A percentile compares a stretch with the other conserved stretches of the same genome.
Evolutionary conservation across 768 basidiomycete genomes (phyloP).

Genomic region (Pleurotus salmoneostramineus): DNA sequence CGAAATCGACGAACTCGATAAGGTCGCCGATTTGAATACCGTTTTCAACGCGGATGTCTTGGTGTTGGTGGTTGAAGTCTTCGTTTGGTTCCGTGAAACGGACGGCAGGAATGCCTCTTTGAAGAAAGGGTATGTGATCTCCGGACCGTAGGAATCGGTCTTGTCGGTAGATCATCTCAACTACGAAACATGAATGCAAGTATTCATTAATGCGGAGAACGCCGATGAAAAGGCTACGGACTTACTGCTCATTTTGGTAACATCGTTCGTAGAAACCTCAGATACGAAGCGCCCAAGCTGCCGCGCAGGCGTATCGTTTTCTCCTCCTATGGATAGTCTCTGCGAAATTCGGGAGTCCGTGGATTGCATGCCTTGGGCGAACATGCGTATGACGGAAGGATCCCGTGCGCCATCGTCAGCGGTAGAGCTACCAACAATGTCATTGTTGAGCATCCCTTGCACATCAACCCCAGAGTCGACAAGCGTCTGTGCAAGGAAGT

Average conservation of each 20-base stretch:
- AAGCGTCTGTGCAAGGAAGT: slow-evolving; percentile 41
- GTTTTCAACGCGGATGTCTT: slow-evolving; percentile 45
- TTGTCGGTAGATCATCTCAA: slow-evolving; percentile 46
- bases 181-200: slow-evolving; percentile 19
- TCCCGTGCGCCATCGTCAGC: slow-evolving; percentile 43
- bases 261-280: slow-evolving; percentile 46
- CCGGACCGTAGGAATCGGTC: slow-evolving; percentile 55
- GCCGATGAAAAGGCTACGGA: background rate
- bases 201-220: background rate
- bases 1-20: slow-evolving; percentile 48
- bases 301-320: slow-evolving; percentile 50
- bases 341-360: slow-evolving; percentile 34
- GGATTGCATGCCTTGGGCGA: slow-evolving; percentile 45
- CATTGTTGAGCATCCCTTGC: slow-evolving; percentile 56
- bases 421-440: slow-evolving; percentile 51
- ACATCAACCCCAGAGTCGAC: slow-evolving; percentile 40
- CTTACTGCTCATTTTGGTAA: slow-evolving; percentile 47
- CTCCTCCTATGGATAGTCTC: slow-evolving; percentile 40
- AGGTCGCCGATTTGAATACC: slow-evolving; percentile 57
- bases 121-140: slow-evolving; percentile 49
- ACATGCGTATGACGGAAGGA: slow-evolving; percentile 48
- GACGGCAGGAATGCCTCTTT: slow-evolving; percentile 46
- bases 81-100: slow-evolving; percentile 57
- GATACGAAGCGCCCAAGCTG: slow-evolving; percentile 48
- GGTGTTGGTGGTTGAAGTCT: slow-evolving; percentile 56